Evolutionary conservation across 2,329 filamentous ascomycete species (phyloP), one percentile per base, ranked within the genome.

Genomic region (Septoria linicola): DNA sequence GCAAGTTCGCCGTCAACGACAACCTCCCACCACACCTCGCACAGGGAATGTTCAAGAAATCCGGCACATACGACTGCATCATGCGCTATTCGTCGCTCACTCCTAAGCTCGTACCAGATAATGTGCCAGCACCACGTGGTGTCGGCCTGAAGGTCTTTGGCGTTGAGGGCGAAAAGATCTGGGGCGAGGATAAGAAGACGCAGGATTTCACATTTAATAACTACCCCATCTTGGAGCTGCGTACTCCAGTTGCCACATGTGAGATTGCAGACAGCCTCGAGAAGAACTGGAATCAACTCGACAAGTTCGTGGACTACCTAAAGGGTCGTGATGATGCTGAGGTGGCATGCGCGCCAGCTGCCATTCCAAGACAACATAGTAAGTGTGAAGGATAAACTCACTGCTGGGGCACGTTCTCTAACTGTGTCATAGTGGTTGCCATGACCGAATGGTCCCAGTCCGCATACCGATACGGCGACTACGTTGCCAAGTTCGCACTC

Each of bases 81-180:
- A 66, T 68, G 52, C 67, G 68, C 46, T 71, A 70, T 59, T 68
- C 68, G 4, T 67, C 62, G 8, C 65, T 70, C 27, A 68, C 66
- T 10, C 65, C 67, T 10, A 69, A 70, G 54, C 51, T 69, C n/a
- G 60, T 69, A 21, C 62, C 65, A 1, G 69, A 72, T 54, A 68
- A 68, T 50, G 55, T 66, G 1, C 61, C 68, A 13, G 63, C 63
- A 0, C 68, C 68, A 4, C 66, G 68, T n/a, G 67, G 68, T 13
- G 63, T 68, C 11, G 66, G 64, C 11, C 60, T 70, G 54, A 69
- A 70, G 44, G 57, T 69, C 39, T 72, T 70, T 34, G 64, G 64
- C 7, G 60, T 71, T 14, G 54, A 68, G 35, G 67, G 68, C 36
- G 61, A 69, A 53, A 67, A 67, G 62, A 55, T 67, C n/a, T 67